Percentiles rank a stretch among this genome's conserved stretches.
Conservation (phyloP, 1,284 basidiomycete species). For the Phylloboletellus chloephorus region DNA sequence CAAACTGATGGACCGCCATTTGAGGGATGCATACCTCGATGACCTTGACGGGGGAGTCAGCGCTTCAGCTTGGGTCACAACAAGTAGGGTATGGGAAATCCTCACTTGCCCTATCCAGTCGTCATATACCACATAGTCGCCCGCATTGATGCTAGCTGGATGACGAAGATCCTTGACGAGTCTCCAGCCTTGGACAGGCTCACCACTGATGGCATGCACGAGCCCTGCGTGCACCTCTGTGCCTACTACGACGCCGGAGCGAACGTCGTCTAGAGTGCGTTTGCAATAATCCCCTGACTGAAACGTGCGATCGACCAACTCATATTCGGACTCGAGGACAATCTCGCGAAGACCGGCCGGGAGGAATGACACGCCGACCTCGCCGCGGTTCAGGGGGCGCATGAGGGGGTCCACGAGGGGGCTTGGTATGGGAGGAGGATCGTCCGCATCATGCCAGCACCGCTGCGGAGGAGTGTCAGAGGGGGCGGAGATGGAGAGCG, state of each 20-base stretch:
- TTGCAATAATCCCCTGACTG: slow-evolving; percentile 84
- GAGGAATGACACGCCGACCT: slow-evolving; percentile 78
- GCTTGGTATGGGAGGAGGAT: slow-evolving; percentile 42
- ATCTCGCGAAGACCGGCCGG: slow-evolving; percentile 61
- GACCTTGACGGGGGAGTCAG: slow-evolving; percentile 35
- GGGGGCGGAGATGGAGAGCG: neutral
- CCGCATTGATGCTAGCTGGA: slow-evolving; percentile 59
- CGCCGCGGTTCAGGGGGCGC: slow-evolving; percentile 69
- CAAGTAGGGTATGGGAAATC: slow-evolving; percentile 10
- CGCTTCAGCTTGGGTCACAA: slow-evolving; percentile 5
- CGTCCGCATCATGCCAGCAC: slow-evolving; percentile 79
- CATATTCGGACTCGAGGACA: slow-evolving; percentile 61
- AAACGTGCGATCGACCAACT: slow-evolving; percentile 77
- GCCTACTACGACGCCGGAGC: slow-evolving; percentile 72
- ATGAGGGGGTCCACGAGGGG: slow-evolving; percentile 62
- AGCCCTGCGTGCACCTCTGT: slow-evolving; percentile 61
- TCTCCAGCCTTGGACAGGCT: slow-evolving; percentile 60
- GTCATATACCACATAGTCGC: slow-evolving; percentile 77
- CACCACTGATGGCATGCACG: slow-evolving; percentile 69
- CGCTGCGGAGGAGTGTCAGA: slow-evolving; percentile 40
- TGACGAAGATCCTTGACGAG: slow-evolving; percentile 56
- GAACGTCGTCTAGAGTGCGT: slow-evolving; percentile 64
- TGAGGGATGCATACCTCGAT: slow-evolving; percentile 38
- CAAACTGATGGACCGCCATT: slow-evolving; percentile 1
- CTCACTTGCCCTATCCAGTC: slow-evolving; percentile 89